These are phyloP conservation scores for Mortierella alpina DNA, from an alignment of 192 early-diverging fungal species.

Conservation along the genomic window DNA sequence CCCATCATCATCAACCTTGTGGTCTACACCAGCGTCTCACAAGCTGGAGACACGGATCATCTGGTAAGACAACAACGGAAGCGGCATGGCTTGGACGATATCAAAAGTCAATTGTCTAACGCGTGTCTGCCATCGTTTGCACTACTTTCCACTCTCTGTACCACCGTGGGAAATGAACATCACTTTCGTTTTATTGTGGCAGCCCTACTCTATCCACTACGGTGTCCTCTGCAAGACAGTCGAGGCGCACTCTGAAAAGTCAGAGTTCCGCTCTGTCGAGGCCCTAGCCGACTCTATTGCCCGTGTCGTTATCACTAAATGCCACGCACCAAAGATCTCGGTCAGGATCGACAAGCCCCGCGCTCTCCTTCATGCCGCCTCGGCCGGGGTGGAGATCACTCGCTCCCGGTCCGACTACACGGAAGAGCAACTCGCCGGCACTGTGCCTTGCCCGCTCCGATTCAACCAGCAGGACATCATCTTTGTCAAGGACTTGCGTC, in stretches of 20 bases:
- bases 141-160: neutral
- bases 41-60: conserved; percentile 83
- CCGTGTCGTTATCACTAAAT: conserved; percentile 69
- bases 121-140: neutral
- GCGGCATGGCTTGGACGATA: neutral
- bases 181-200: neutral
- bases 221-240: conserved; percentile 80
- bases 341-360: conserved; percentile 85
- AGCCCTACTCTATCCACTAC: conserved; percentile 85
- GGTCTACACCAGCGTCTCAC: conserved; percentile 78
- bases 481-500: conserved; percentile 83
- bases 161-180: neutral
- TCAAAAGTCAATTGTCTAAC: neutral
- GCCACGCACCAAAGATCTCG: conserved; percentile 71
- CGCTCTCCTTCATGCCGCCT: conserved; percentile 91
- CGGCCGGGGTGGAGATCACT: conserved; percentile 89
- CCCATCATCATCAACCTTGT: conserved; percentile 85
- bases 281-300: conserved; percentile 78
- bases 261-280: conserved; percentile 76
- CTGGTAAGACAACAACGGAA: conserved; percentile 49
- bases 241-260: conserved; percentile 78
- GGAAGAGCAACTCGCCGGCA: conserved; percentile 43
- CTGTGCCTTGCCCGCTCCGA: conserved; percentile 34
- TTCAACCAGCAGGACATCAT: conserved; percentile 78
- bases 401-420: conserved; percentile 67